Evolutionary conservation across 2,329 filamentous ascomycete species (phyloP).

Genomic region (Epichloe bromicola): DNA sequence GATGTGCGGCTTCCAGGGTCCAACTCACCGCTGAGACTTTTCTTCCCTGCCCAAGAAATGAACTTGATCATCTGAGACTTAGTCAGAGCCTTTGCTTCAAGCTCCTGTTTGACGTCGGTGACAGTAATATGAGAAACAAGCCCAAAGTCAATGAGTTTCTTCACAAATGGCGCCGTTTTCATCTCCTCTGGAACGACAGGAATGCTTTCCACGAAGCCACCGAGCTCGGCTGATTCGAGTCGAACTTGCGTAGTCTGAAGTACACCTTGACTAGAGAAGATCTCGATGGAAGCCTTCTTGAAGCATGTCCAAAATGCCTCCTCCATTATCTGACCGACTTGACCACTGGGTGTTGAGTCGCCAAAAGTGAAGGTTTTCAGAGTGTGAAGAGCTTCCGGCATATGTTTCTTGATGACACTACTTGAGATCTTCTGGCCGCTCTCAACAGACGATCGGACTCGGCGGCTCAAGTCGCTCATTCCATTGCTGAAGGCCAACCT

Average conservation of each 20-base stretch:
- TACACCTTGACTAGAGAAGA: conserved; percentile 79
- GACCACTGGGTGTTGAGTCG: conserved; percentile 77
- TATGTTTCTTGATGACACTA: conserved; percentile 51
- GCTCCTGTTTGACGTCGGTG: conserved; percentile 69
- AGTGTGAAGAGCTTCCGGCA: conserved; percentile 70
- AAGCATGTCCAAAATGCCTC: conserved; percentile 94
- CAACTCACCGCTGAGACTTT: conserved; percentile 58
- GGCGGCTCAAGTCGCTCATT: conserved; percentile 61
- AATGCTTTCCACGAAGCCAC: conserved; percentile 73
- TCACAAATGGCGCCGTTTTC: conserved; percentile 60
- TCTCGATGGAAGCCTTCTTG: conserved; percentile 67
- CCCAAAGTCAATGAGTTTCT: conserved; percentile 69
- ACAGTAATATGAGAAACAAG: conserved; percentile 81
- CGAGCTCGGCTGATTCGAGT: conserved; percentile 52
- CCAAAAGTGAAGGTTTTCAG: conserved; percentile 78
- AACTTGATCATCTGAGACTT: conserved; percentile 71
- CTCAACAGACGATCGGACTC: conserved; percentile 35
- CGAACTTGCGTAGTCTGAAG: conserved; percentile 75
- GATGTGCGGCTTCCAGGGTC: conserved; percentile 53
- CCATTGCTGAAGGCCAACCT: conserved; percentile 79
- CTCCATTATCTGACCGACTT: conserved; percentile 78
- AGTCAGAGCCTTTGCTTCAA: conserved; percentile 69
- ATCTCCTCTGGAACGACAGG: conserved; percentile 72
- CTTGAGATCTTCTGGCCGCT: conserved; percentile 42
- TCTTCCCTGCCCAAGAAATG: conserved; percentile 68